Conservation (phyloP, 2,329 filamentous ascomycete genomes). For the Chaetomiaceae sp. region DNA sequence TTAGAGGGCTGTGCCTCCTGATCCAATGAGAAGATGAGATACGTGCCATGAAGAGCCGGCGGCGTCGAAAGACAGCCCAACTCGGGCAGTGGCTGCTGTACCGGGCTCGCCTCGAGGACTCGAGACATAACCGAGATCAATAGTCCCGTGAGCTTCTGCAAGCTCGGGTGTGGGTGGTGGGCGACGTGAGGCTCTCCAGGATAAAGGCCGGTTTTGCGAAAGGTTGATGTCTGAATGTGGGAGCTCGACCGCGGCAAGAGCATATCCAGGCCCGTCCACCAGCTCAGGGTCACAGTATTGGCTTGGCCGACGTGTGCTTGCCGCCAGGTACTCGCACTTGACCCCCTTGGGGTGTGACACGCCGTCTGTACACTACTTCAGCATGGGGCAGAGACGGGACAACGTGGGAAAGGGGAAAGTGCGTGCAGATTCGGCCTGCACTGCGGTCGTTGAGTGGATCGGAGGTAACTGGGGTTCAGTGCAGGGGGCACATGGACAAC, state of each 20-base stretch:
- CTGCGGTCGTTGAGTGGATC: too few relatives aligned
- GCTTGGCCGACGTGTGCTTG: conserved; percentile 12
- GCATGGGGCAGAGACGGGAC: background rate
- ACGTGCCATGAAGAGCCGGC: too few relatives aligned
- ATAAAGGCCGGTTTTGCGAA: too few relatives aligned
- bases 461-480: too few relatives aligned
- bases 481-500: background rate
- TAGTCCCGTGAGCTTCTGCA: conserved; percentile 17
- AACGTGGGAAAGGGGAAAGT: background rate
- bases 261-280: background rate
- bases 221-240: background rate
- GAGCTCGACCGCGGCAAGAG: background rate
- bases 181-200: background rate
- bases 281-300: conserved; percentile 17
- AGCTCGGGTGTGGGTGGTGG: background rate
- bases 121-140: conserved; percentile 14
- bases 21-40: background rate
- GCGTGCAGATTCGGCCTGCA: background rate
- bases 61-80: too few relatives aligned
- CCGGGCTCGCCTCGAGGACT: conserved; percentile 1
- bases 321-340: background rate
- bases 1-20: background rate
- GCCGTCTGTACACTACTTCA: background rate
- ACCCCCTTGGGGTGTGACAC: background rate
- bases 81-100: conserved; percentile 1